Base-by-base conservation (phyloP, 768 basidiomycete species). In the Fomitopsis pulvina region DNA sequence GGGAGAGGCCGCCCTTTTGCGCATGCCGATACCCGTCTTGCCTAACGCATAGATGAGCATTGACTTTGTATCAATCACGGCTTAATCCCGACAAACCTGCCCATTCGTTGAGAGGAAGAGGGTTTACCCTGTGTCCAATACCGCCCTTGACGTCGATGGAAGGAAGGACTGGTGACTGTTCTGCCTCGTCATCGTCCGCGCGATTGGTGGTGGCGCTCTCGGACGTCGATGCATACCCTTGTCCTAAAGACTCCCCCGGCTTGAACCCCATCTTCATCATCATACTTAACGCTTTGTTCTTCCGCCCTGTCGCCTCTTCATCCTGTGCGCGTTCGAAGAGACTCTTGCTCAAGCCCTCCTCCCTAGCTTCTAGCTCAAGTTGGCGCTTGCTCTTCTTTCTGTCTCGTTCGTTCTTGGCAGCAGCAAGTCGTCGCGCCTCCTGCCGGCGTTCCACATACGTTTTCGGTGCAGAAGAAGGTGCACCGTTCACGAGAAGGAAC, bases 181-280 rank as follows among this genome's bases (percentile, higher is more conserved):
- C 37, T 16, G 45, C 30, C 16, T 4, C 45, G 16, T 24, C 25
- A 26, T 9, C 29, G 28, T 28, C 24, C 22, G 38, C 30, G 34
- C 21, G 10, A 42, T 34, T 37, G 40, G 47, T 39, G 14, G 52
- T 25, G 30, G 27, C 45, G 11, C 38, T 32, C 11, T 14, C 45
- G n/a, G 55, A 25, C 14, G 50, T 32, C 22, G 50, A 52, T 47
- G 45, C 56, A 20, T 68, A 67, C 8, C 63, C 46, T 60, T 67
- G 73, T 16, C 90, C 89, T 25, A 92, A 73, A 12, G 87, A 74
- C 63, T 91, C 81, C 14, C 91, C 91, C 2, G 87, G 81, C 68
- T 85, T 85, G 71, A 89, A 93, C 1, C 91, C 91, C 91, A 92
- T 92, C 69, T 87, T 92, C 77, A 87, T 81, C 91, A 93, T 93